These are phyloP conservation scores for Pseudocohnilembus persalinus DNA, from an alignment of 169 alveolate genomes.

Conservation along the genomic window DNA sequence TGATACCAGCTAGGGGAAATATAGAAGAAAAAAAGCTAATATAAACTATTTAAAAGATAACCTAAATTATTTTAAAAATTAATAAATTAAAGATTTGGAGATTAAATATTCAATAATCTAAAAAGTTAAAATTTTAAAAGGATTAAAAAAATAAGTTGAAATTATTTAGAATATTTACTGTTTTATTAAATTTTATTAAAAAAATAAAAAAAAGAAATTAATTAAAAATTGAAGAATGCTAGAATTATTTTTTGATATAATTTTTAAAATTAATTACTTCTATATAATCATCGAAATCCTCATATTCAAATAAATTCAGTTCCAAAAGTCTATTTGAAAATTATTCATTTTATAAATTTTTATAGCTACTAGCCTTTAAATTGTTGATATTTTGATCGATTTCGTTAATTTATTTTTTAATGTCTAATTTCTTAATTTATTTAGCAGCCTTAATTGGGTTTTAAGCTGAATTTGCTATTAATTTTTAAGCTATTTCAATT, in stretches of 20 bases:
- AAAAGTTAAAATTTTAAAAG: no score
- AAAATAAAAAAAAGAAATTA: no score
- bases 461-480: no score
- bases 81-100: neutral
- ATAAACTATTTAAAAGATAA: conserved; percentile 32
- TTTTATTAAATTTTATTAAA: no score
- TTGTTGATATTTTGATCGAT: conserved; percentile 6
- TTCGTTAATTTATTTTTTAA: no score
- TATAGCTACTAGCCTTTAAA: conserved; percentile 19
- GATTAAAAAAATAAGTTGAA: no score
- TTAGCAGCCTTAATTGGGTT: no score
- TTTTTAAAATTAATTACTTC: conserved; percentile 28
- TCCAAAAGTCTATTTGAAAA: neutral
- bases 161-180: no score
- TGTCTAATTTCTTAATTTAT: no score
- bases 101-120: no score
- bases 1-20: conserved; percentile 36
- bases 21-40: conserved; percentile 40
- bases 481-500: no score
- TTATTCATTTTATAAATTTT: no score
- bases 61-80: neutral
- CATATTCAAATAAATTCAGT: conserved; percentile 38
- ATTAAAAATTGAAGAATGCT: neutral
- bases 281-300: conserved; percentile 50
- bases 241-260: neutral